Evolutionary conservation across 129 eudicot genomes (phyloP), one percentile per base, ranked within the genome.

Genomic region (Silybum marianum): DNA sequence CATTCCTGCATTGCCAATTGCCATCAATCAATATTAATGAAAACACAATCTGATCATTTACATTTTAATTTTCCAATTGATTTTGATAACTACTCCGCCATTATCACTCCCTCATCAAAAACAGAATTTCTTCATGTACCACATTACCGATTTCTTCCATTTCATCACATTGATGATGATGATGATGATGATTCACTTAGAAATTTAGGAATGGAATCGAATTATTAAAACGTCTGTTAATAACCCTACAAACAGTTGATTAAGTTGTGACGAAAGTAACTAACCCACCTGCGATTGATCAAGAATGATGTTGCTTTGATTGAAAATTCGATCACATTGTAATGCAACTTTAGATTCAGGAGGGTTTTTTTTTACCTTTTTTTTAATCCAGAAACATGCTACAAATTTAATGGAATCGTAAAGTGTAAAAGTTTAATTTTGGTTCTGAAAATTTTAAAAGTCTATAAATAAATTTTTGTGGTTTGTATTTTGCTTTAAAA

Each of bases 1-100:
- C 85, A 81, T 81, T 67, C 42, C 85, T 82, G 85, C 85, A 68
- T 82, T 36, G 3, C 4, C 71, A 10, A 54, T 21, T 51, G 39
- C 71, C 10, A 71, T 70, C 54, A 46, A 28, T 30, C 36, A 32
- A 32, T 32, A 32, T 32, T 32, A 32, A 70, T 9, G 13, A 80
- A 5, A 32, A 32, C 5, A 16, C 18, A 71, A 71, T 38, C 46
- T 73, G 51, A 73, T 36, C 9, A 26, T 60, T 13, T 39, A 38
- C 72, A 13, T 38, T 39, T 77, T 66, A 8, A 38, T 38, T 16
- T 18, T 40, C 32, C 63, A 65, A 77, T 40, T 79, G 71, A 51
- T n/a, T 22, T 70, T 79, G 68, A 22, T 70, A 2, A 71, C 34
- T 14, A 12, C 5, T 46, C n/a, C 65, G 65, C 58, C 77, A 42